Conservation (phyloP, 1,139 yeast species). For the Suhomyces chickasaworum region DNA sequence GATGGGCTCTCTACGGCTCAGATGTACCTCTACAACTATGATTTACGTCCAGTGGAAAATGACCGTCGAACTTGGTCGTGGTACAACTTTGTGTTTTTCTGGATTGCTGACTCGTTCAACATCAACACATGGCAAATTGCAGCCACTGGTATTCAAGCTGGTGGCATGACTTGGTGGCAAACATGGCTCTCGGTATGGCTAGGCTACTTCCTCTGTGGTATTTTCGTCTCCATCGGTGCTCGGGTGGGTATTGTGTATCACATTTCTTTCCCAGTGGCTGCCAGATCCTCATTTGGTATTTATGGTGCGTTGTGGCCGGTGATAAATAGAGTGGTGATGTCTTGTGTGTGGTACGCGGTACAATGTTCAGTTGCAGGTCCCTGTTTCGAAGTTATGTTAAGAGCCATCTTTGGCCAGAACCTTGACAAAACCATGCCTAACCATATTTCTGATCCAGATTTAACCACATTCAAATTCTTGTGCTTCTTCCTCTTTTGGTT, state of each 20-base stretch:
- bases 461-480: slow-evolving; percentile 70
- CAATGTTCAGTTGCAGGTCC: slow-evolving; percentile 84
- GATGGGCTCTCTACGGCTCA: slow-evolving; percentile 47
- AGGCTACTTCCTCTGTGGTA: slow-evolving; percentile 62
- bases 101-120: slow-evolving; percentile 88
- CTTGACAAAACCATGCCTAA: slow-evolving; percentile 49
- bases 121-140: slow-evolving; percentile 92
- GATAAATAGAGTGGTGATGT: slow-evolving; percentile 78
- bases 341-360: slow-evolving; percentile 82
- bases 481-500: slow-evolving; percentile 81
- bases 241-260: slow-evolving; percentile 76
- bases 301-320: slow-evolving; percentile 83
- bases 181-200: slow-evolving; percentile 85
- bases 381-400: slow-evolving; percentile 71
- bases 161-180: slow-evolving; percentile 86
- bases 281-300: slow-evolving; percentile 74
- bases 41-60: slow-evolving; percentile 73
- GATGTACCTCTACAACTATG: slow-evolving; percentile 67
- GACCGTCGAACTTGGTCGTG: slow-evolving; percentile 76
- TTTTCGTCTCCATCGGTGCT: slow-evolving; percentile 64
- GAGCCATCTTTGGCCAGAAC: slow-evolving; percentile 66
- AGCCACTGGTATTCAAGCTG: slow-evolving; percentile 68
- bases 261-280: slow-evolving; percentile 75
- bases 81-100: slow-evolving; percentile 75
- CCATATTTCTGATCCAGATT: slow-evolving; percentile 53